These are phyloP conservation scores for Oenanthe sinensis DNA, from an alignment of 129 eudicot genomes.

Conservation along the genomic window DNA sequence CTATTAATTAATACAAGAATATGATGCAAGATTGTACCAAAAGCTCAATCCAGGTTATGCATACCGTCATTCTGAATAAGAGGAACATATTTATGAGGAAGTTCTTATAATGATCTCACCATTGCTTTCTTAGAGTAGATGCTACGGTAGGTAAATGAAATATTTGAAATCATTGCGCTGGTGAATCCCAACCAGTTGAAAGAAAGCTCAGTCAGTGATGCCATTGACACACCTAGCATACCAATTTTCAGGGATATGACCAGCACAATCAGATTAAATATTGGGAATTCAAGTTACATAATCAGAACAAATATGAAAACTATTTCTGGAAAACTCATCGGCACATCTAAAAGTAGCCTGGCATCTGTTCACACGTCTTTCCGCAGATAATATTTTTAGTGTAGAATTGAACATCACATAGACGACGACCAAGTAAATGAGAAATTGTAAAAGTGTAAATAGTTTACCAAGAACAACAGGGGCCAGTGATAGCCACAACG, in stretches of 20 bases:
- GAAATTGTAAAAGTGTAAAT: neutral
- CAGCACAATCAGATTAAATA: neutral
- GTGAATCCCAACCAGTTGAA: slow-evolving; percentile 61
- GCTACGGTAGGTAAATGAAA: slow-evolving; percentile 54
- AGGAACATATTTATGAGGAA: neutral
- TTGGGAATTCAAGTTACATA: neutral
- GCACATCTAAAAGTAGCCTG: neutral
- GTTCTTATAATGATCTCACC: slow-evolving; percentile 24
- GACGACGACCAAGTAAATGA: neutral
- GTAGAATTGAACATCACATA: neutral
- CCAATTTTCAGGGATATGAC: neutral
- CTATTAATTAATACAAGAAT: too few species aligned
- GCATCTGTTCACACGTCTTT: neutral
- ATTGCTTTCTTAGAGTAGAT: slow-evolving; percentile 59
- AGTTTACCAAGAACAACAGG: slow-evolving; percentile 50
- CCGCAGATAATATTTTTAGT: neutral
- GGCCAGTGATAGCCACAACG: slow-evolving; percentile 55
- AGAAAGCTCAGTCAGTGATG: slow-evolving; percentile 54
- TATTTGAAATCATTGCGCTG: slow-evolving; percentile 58
- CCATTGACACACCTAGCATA: slow-evolving; percentile 52
- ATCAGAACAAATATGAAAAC: neutral
- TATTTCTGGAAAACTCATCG: neutral
- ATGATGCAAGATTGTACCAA: neutral
- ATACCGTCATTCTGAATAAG: neutral
- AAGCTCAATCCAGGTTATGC: neutral